Base-by-base conservation (phyloP, 768 basidiomycete genomes). In the Strobilomyces echinocephalus region DNA sequence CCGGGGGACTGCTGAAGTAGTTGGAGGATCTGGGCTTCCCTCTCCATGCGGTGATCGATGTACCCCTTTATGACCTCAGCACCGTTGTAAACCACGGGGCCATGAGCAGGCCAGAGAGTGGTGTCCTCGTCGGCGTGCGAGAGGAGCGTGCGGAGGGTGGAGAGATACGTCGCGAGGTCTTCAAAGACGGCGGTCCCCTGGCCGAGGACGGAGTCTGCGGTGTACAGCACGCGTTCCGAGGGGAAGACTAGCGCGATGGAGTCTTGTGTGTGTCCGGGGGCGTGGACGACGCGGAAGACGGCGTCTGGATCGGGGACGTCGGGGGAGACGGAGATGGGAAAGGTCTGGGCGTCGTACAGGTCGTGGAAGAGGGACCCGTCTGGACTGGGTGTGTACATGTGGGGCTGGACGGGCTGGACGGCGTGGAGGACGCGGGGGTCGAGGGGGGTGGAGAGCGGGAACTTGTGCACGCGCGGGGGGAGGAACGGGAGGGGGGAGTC, bases 191-290 rank as follows among this genome's bases (percentile, higher is more conserved):
- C 79, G 0, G 92, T 91, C 8, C 94, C 93, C 57, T 93, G 84
- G 0, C 95, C 95, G 30, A 98, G 80, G 8, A 97, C 82, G 5
- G 85, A 91, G 71, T 98, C 95, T 0, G 88, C 91, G 0, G 92
- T 95, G 73, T 95, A 94, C 15, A 97, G 77, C 0, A 83, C 85
- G 24, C 74, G 72, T 61, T 95, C 91, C 42, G 79, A 78, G 0
- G 80, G 75, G 47, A 93, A 73, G 51, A 84, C 73, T 36, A 97
- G 73, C 46, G 78, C 84, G 63, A 97, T 79, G 3, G 91, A 94
- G 68, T 98, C 95, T 43, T 73, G 61, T 0, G 95, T 97, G 60
- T 97, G 95, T 1, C 95, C 95, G 0, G 95, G 95, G 0, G 91
- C 85, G 65, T 91, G 85, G 1, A 97, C 62, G 21, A 97, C 81